Percentiles rank a stretch among this genome's conserved stretches.
These are phyloP conservation scores for Akebia trifoliata DNA, from an alignment of 164 flowering plant species.

Conservation along the genomic window DNA sequence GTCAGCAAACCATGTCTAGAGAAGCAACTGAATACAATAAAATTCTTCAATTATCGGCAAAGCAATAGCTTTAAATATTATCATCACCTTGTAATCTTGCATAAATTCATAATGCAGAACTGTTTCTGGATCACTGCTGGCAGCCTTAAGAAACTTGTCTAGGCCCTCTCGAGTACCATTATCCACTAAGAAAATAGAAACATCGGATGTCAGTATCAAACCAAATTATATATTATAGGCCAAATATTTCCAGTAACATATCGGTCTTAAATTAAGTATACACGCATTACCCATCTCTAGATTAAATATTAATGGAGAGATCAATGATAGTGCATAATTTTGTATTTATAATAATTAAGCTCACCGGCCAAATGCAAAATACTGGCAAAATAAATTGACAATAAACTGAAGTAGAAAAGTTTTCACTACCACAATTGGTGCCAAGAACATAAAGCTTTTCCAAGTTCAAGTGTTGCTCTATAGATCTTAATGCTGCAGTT, in stretches of 20 bases:
- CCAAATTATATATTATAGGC: neutral
- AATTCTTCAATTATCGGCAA: neutral
- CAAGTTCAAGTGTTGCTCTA: conserved; percentile 84
- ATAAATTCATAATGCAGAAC: conserved; percentile 98
- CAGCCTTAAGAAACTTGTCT: conserved; percentile 92
- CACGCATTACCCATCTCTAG: neutral
- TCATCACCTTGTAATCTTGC: conserved; percentile 97
- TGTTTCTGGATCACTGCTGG: conserved; percentile 93
- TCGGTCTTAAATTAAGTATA: neutral
- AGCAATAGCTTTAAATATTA: neutral
- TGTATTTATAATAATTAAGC: neutral
- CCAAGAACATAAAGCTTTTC: conserved; percentile 96
- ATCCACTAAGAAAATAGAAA: conserved; percentile 52
- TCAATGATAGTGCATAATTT: neutral
- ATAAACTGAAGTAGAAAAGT: conserved; percentile 7
- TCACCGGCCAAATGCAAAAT: neutral
- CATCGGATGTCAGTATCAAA: conserved; percentile 2
- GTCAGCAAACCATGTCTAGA: no score
- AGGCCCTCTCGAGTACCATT: conserved; percentile 95
- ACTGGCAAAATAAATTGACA: conserved; percentile 1
- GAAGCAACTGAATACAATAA: no score
- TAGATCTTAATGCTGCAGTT: conserved; percentile 95
- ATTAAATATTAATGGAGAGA: neutral
- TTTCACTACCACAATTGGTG: conserved; percentile 82
- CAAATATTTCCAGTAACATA: neutral